phyloP scores from a whole-genome alignment of 176 grass and related monocot genomes.

The Avena atlantica region DNA sequence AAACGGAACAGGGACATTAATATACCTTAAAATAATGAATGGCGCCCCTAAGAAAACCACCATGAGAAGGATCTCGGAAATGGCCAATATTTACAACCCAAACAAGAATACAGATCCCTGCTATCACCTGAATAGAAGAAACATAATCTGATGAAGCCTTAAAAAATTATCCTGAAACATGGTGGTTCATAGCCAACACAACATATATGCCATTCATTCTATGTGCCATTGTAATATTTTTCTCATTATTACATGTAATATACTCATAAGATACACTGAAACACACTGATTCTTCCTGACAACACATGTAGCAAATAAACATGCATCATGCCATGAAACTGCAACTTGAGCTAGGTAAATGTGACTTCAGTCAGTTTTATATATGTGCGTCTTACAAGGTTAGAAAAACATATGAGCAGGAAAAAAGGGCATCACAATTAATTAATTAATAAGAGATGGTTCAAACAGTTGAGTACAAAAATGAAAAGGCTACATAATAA shows the following conservation, averaged over 20 bases:
- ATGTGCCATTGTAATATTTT: constrained; percentile 20
- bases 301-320: not conserved
- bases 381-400: not conserved
- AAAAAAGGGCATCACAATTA: not conserved
- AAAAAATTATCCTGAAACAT: not conserved
- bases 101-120: constrained; percentile 96
- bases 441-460: constrained; percentile 32
- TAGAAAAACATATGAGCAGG: not conserved
- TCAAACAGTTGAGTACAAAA: not conserved
- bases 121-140: constrained; percentile 80
- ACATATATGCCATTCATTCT: not conserved
- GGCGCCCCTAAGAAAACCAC: constrained; percentile 91
- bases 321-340: not conserved
- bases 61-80: constrained; percentile 92
- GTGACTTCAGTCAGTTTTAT: not conserved
- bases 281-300: too few relatives aligned
- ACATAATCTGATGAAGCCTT: not conserved
- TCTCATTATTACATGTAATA: not conserved
- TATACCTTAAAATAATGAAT: constrained; percentile 99
- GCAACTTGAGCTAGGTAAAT: not conserved
- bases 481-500: constrained; percentile 3
- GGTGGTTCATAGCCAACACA: not conserved
- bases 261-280: constrained; percentile 3
- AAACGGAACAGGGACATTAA: constrained; percentile 25
- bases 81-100: constrained; percentile 99